Evolutionary conservation across 257 asterid species (phyloP).

Genomic region (Solanum chiquidenum): DNA sequence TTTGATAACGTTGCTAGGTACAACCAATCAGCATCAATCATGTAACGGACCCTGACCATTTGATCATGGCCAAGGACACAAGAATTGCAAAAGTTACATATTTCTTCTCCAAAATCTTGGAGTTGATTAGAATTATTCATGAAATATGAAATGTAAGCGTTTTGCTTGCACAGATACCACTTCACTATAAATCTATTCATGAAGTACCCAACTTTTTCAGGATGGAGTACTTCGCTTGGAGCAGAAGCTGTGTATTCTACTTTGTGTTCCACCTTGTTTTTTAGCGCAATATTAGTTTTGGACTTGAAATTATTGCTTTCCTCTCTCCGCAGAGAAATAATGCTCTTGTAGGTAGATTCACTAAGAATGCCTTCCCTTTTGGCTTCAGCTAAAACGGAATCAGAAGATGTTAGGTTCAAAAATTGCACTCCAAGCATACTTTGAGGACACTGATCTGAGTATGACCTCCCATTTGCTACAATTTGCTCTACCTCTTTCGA

Average conservation of each 20-base stretch:
- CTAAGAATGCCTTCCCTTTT: constrained; percentile 49
- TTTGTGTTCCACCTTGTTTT: constrained; percentile 14
- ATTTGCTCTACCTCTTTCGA: constrained; percentile 39
- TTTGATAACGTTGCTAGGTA: constrained; percentile 45
- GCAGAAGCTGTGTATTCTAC: constrained; percentile 6
- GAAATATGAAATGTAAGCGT: background rate
- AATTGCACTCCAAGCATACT: constrained; percentile 26
- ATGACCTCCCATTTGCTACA: constrained; percentile 20
- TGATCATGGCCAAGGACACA: constrained; percentile 22
- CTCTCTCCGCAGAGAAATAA: constrained; percentile 46
- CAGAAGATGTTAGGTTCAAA: constrained; percentile 37
- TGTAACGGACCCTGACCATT: constrained; percentile 46
- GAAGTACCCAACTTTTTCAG: constrained; percentile 56
- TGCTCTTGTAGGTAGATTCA: constrained; percentile 37
- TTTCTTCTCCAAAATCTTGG: constrained; percentile 9
- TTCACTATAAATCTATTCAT: constrained; percentile 64
- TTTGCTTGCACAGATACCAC: constrained; percentile 28
- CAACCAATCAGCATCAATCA: constrained; percentile 77
- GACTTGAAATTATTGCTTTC: constrained; percentile 47
- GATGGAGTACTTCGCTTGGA: constrained; percentile 20
- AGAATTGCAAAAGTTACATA: constrained; percentile 23
- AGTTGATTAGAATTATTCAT: background rate
- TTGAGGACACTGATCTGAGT: constrained; percentile 17
- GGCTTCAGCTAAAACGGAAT: constrained; percentile 49
- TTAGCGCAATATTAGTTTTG: constrained; percentile 18